Conservation (phyloP, 2,329 filamentous ascomycete genomes). For the Colletotrichum tofieldiae region DNA sequence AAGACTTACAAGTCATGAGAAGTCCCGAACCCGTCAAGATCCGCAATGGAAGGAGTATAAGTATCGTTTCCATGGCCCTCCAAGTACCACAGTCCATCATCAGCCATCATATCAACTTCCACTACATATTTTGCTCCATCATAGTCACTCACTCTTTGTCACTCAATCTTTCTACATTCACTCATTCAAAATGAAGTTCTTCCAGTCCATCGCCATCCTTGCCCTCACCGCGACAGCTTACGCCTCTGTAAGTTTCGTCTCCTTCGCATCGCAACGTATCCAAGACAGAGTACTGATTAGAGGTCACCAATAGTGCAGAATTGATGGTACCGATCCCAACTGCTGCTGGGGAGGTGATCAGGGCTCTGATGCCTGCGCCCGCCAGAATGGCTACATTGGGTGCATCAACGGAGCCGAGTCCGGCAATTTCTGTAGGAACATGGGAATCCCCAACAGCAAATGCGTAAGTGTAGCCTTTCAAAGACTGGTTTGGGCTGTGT, state of each 20-base stretch:
- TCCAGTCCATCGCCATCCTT: slow-evolving; percentile 7
- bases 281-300: background rate
- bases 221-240: background rate
- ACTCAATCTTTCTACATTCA: background rate
- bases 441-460: background rate
- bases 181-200: slow-evolving; percentile 16
- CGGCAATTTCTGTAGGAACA: slow-evolving; percentile 13
- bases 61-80: too few relatives aligned
- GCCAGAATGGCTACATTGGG: slow-evolving; percentile 21
- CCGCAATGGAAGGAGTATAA: too few relatives aligned
- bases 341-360: slow-evolving; percentile 19
- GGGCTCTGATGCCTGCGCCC: slow-evolving; percentile 7
- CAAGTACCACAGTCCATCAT: background rate
- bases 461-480: slow-evolving; percentile 5
- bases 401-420: slow-evolving; percentile 13
- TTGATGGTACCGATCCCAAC: slow-evolving; percentile 11
- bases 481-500: background rate
- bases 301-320: background rate
- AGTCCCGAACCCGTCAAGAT: too few relatives aligned
- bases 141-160: background rate
- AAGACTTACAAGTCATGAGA: too few relatives aligned
- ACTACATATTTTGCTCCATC: too few relatives aligned
- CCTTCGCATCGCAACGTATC: background rate
- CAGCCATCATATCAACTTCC: background rate
- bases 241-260: background rate